Conservation (phyloP, 2,329 filamentous ascomycete species). For the Aspergillus eucalypticola region DNA sequence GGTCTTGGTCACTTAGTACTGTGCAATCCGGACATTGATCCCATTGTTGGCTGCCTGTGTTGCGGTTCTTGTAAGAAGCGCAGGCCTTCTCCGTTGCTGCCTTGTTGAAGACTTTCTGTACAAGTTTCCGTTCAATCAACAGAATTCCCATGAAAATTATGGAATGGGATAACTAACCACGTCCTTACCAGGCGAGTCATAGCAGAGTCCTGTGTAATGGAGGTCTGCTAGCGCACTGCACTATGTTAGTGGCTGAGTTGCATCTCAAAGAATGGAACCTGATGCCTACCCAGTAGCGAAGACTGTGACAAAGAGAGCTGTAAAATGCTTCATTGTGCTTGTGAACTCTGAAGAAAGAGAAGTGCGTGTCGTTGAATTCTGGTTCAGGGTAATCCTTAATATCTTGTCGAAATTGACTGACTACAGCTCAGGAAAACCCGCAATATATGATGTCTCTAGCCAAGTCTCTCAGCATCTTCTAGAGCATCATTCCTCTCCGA, state of each 20-base stretch:
- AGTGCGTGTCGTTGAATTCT: background rate
- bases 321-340: slow-evolving; percentile 2
- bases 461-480: background rate
- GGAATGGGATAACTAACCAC: slow-evolving; percentile 12
- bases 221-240: slow-evolving; percentile 18
- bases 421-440: background rate
- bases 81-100: slow-evolving; percentile 22
- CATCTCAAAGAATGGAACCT: background rate
- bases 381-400: background rate
- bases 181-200: slow-evolving; percentile 13
- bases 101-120: slow-evolving; percentile 19
- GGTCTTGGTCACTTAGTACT: slow-evolving; percentile 13
- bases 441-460: background rate
- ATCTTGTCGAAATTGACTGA: background rate
- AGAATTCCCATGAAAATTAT: too few relatives aligned
- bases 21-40: slow-evolving; percentile 25
- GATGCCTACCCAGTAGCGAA: slow-evolving; percentile 9
- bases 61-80: slow-evolving; percentile 22
- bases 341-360: background rate
- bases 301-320: slow-evolving; percentile 6
- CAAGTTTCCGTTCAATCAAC: background rate
- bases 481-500: background rate
- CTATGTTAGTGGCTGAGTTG: background rate
- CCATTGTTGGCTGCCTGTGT: slow-evolving; percentile 24
- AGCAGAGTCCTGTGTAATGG: slow-evolving; percentile 16